Evolutionary conservation across 108 stramenopile genomes (phyloP).

Genomic region (Skeletonema grethae): DNA sequence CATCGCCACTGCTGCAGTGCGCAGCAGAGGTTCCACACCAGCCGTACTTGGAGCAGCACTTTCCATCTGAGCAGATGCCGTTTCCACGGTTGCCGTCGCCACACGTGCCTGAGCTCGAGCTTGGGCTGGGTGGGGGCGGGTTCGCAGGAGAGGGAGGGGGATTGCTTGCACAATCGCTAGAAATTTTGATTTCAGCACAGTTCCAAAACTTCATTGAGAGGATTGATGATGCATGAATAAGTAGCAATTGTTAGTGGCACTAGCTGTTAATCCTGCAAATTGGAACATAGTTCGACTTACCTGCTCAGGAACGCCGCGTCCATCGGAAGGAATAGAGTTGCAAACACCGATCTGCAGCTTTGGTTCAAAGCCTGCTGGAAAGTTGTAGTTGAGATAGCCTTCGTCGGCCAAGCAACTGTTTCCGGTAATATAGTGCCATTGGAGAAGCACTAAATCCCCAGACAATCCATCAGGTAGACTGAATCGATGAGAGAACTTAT

Average conservation of each 20-base stretch:
- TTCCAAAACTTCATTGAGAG: background rate
- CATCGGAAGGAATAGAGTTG: background rate
- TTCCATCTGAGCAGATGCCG: conserved; percentile 5
- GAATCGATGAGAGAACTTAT: conserved; percentile 2
- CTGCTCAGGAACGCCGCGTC: conserved; percentile 1
- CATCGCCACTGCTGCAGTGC: background rate
- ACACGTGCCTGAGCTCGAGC: too few relatives aligned
- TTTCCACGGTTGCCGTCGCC: background rate
- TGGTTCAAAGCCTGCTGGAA: background rate
- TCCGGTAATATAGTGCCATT: conserved; percentile 49
- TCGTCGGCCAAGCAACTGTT: conserved; percentile 19
- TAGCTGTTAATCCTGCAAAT: background rate
- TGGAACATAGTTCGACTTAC: background rate
- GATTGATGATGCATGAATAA: too few relatives aligned
- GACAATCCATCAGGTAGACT: background rate
- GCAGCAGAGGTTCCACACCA: background rate
- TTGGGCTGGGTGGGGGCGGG: too few relatives aligned
- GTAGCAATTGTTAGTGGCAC: background rate
- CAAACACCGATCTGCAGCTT: background rate
- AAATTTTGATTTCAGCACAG: too few relatives aligned
- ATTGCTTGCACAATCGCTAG: too few relatives aligned
- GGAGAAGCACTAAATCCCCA: conserved; percentile 1
- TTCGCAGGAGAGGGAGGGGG: too few relatives aligned
- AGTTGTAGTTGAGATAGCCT: background rate
- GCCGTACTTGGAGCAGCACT: conserved; percentile 3